Base-by-base conservation (phyloP, 805 yeast species). In the Myxozyma vanderwaltii region DNA sequence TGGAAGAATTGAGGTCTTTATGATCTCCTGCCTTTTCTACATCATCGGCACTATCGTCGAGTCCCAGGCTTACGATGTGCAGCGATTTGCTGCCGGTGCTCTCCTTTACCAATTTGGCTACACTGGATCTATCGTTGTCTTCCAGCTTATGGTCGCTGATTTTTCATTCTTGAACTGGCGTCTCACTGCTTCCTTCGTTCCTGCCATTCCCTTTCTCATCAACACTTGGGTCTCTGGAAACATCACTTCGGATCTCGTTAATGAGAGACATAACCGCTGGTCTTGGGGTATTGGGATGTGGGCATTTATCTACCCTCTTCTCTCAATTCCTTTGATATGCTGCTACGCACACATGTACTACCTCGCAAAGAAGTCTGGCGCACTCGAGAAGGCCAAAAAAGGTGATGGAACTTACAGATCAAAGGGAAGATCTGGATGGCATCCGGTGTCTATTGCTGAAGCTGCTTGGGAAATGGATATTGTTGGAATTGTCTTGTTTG, bases 201-300 rank as follows among this genome's bases (percentile, higher is more conserved):
- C 91, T 24, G 82, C 89, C 3, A 76, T 83, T 67, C 92, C 92
- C 1, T 85, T 80, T 67, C 82, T 88, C 67, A 84, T 88, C 72
- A 88, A 86, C 73, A 85, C 92, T 15, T 88, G 94, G 94, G 79
- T 86, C 57, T 74, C 85, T 29, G 92, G 90, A 69, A 76, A 84
- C 66, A 76, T 88, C 49, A 67, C 71, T 31, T 38, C 61, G 1
- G 68, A 65, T 1, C 54, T 71, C 27, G 67, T 64, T 17, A 39
- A 52, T 33, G 39, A 48, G 2, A 57, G 46, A 6, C 51, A 63
- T 4, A 38, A 36, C 23, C 69, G 77, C 35, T 85, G 89, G 86
- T 77, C 83, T 12, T 87, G 91, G 91, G 86, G 86, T 68, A 82
- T 86, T 66, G 91, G 86, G 40, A 86, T 87, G 81, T 87, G 88